Conservation (phyloP, 139 green algal genomes). For the Gonium pectorale region DNA sequence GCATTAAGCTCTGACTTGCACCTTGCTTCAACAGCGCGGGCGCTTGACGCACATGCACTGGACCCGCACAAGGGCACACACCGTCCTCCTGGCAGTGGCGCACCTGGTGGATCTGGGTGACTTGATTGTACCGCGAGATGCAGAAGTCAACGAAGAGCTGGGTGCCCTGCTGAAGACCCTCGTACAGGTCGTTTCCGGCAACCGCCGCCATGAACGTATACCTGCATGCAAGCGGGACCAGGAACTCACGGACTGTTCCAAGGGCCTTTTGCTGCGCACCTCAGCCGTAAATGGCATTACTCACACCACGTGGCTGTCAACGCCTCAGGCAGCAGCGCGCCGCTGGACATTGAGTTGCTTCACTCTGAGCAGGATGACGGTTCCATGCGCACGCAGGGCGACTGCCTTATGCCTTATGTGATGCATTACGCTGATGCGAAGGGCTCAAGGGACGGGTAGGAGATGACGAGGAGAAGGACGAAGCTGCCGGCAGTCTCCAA, state of each 20-base stretch:
- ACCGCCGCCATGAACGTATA: slow-evolving; percentile 36
- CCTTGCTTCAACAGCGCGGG: no score
- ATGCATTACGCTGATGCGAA: neutral
- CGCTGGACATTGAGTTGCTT: neutral
- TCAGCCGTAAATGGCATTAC: neutral
- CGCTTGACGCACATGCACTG: no score
- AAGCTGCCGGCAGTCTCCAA: no score
- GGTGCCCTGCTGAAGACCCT: slow-evolving; percentile 33
- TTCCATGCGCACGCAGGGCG: neutral
- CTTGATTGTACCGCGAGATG: slow-evolving; percentile 2
- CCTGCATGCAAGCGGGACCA: neutral
- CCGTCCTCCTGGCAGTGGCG: neutral
- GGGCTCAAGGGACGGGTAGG: no score
- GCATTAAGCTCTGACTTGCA: no score
- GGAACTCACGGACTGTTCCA: no score
- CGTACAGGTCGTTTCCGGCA: slow-evolving; percentile 43
- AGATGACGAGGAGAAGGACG: no score
- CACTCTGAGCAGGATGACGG: neutral
- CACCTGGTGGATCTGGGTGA: slow-evolving; percentile 35
- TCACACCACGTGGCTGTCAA: neutral
- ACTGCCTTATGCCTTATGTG: neutral
- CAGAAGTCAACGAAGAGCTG: slow-evolving; percentile 46
- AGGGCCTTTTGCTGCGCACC: no score
- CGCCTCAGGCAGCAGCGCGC: neutral
- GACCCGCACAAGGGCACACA: neutral